phyloP scores from a whole-genome alignment of 129 eudicot genomes.

The Chrysanthemum lavandulifolium region DNA sequence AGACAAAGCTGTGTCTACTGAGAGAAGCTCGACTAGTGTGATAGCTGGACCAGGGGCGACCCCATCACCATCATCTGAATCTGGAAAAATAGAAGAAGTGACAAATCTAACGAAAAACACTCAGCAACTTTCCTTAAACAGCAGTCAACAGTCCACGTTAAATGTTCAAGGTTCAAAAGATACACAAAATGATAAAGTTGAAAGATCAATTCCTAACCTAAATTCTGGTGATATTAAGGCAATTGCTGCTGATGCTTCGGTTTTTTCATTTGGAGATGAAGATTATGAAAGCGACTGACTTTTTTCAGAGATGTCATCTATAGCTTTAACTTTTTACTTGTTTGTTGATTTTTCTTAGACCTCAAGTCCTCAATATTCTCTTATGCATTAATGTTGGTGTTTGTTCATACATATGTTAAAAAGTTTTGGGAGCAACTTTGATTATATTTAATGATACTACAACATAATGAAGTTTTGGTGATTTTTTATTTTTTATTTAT shows the following conservation, averaged over 20 bases:
- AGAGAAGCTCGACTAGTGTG: conserved; percentile 16
- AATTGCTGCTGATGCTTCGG: conserved; percentile 98
- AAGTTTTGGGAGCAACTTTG: background rate
- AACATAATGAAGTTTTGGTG: conserved; percentile 4
- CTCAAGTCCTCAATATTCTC: background rate
- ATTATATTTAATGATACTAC: background rate
- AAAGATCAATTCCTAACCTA: conserved; percentile 38
- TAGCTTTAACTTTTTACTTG: conserved; percentile 3
- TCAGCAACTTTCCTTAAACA: conserved; percentile 44
- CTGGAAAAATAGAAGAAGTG: conserved; percentile 27
- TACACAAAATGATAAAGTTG: conserved; percentile 14
- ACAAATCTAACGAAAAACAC: conserved; percentile 34
- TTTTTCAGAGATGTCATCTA: background rate
- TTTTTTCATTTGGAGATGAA: conserved; percentile 89
- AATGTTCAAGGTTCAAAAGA: conserved; percentile 24
- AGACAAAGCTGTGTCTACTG: conserved; percentile 40
- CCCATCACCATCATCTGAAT: conserved; percentile 22
- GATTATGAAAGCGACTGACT: conserved; percentile 71
- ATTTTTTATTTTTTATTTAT: background rate
- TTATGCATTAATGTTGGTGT: background rate
- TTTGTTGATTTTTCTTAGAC: conserved; percentile 2
- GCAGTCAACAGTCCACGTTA: conserved; percentile 31
- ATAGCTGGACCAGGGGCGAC: conserved; percentile 31
- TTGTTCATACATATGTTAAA: conserved; percentile 9
- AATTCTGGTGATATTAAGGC: conserved; percentile 77